Base-by-base conservation (phyloP, 1,284 basidiomycete genomes). In the Cutaneotrichosporon mucoides region DNA sequence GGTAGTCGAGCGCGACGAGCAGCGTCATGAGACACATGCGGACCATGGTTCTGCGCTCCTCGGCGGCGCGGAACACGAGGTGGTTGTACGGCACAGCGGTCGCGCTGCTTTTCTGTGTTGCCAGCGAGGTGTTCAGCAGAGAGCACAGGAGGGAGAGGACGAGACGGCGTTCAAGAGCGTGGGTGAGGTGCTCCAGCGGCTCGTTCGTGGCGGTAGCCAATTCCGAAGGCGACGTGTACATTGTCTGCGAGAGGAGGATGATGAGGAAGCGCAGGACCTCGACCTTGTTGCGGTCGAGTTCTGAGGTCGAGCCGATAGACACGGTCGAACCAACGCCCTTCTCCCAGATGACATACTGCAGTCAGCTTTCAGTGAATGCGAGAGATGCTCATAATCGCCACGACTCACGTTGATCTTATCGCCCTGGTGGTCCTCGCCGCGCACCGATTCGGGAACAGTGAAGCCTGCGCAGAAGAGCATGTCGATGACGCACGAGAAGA, bases 401-500 rank as follows among this genome's bases (percentile, higher is more conserved):
- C 1, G 34, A 68, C 75, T 61, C 62, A 76, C 74, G 74, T 90
- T 89, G 60, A 95, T 88, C 78, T 93, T 92, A 73, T 92, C 68
- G 9, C 68, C 66, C 10, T 50, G 83, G 66, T 87, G 85, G 71
- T 89, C 87, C 43, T 86, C 56, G 10, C 72, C 84, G 69, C 88
- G 86, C 42, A 90, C 82, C 71, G 84, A 86, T 38, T 84, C 83
- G 6, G 92, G 89, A 12, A 95, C 80, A 1, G 90, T 94, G 72
- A 95, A 94, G 10, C 90, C 91, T 67, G 90, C 93, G 70, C 90
- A 92, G 76, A 94, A 96, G 42, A 94, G 76, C 35, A 95, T 80
- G 72, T 95, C 92, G 61, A 92, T 84, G 6, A 90, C 79, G 62
- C 86, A 86, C 66, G 82, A 84, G 67, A 94, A 88, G 34, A 95